phyloP scores from a whole-genome alignment of 176 grass and related monocot species.

The Saccharum officinarum region DNA sequence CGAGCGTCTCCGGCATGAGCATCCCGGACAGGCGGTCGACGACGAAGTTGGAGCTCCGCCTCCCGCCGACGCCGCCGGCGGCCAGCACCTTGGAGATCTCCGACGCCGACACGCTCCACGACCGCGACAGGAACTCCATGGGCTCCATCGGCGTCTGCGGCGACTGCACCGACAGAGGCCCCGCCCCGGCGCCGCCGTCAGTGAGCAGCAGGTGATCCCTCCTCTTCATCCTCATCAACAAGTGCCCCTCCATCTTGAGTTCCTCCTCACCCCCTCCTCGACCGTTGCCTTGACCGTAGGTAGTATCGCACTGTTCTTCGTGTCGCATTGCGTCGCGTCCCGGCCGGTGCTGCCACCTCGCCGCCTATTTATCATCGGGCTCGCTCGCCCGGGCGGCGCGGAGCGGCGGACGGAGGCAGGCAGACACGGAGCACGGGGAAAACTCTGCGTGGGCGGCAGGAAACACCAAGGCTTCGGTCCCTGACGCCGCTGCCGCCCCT shows the following conservation, averaged over 20 bases:
- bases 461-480: constrained; percentile 40
- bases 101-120: constrained; percentile 66
- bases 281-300: background rate
- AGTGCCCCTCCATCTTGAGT: constrained; percentile 43
- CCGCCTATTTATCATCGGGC: constrained; percentile 24
- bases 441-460: constrained; percentile 46
- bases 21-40: constrained; percentile 62
- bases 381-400: background rate
- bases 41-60: constrained; percentile 71
- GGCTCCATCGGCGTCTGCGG: constrained; percentile 64
- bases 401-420: background rate
- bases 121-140: constrained; percentile 76
- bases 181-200: background rate
- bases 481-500: constrained; percentile 40
- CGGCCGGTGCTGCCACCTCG: background rate
- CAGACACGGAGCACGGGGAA: constrained; percentile 43
- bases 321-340: background rate
- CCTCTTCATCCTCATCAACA: constrained; percentile 46
- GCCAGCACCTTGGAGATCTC: constrained; percentile 61
- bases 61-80: constrained; percentile 19
- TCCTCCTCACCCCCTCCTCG: too few species aligned
- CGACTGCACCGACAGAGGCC: constrained; percentile 1
- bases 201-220: constrained; percentile 61
- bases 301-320: background rate
- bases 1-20: constrained; percentile 61